Conservation (phyloP, 108 stramenopile genomes). For the Chaetoceros tenuissimus region DNA sequence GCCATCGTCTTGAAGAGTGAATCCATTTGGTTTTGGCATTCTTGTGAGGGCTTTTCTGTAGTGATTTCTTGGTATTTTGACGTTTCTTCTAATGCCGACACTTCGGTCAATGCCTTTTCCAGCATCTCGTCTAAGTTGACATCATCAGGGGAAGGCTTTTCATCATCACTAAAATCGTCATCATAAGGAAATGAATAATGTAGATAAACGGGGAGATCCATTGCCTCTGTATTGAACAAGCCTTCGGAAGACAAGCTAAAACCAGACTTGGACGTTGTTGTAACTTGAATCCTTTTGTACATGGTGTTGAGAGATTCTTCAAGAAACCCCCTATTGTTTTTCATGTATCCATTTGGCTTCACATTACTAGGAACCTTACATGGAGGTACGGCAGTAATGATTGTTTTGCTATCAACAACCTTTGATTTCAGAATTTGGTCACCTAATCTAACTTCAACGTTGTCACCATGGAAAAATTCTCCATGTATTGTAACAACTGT, state of each 20-base stretch:
- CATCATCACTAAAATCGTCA: too few relatives aligned
- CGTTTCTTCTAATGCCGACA: too few relatives aligned
- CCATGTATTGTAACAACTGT: slow-evolving; percentile 44
- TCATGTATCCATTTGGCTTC: slow-evolving; percentile 10
- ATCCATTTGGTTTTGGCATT: too few relatives aligned
- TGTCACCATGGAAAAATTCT: slow-evolving; percentile 22
- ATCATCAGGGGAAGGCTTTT: too few relatives aligned
- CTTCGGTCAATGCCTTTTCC: too few relatives aligned
- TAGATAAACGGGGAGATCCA: too few relatives aligned
- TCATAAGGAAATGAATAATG: too few relatives aligned
- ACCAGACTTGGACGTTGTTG: too few relatives aligned
- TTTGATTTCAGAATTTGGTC: slow-evolving; percentile 16
- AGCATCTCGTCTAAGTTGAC: too few relatives aligned
- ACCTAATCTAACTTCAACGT: slow-evolving; percentile 19
- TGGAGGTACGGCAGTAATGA: slow-evolving; percentile 54
- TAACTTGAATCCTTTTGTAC: too few relatives aligned
- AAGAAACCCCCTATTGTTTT: slow-evolving; percentile 4
- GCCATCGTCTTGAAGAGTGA: neutral
- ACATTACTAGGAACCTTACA: slow-evolving; percentile 16
- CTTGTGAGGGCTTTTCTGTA: too few relatives aligned
- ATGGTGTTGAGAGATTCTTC: slow-evolving; percentile 7
- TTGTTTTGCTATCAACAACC: slow-evolving; percentile 39
- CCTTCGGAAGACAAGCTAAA: slow-evolving; percentile 14
- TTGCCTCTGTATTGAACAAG: slow-evolving; percentile 6
- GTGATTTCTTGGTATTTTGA: too few relatives aligned